A percentile compares a stretch with the other conserved stretches of the same genome.
Conservation (phyloP, 768 basidiomycete species). For the Leccinellum albellum region DNA sequence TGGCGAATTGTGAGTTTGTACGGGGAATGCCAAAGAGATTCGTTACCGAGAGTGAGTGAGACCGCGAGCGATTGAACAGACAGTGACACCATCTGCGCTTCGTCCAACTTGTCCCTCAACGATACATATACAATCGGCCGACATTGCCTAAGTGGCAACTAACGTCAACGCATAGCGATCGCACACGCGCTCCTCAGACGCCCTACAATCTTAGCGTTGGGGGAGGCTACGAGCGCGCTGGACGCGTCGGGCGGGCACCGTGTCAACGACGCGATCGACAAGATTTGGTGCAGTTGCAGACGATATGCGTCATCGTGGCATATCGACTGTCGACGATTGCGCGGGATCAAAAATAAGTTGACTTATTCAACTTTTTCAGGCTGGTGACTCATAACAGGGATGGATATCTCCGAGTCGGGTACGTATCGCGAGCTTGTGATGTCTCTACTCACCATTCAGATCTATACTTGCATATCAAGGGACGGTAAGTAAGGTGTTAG, state of each 20-base stretch:
- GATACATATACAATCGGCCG: slow-evolving; percentile 27
- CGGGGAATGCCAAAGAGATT: slow-evolving; percentile 94
- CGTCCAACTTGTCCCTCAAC: too few relatives aligned
- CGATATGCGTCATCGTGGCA: slow-evolving; percentile 86
- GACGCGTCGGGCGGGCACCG: slow-evolving; percentile 87
- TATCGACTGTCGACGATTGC: slow-evolving; percentile 90
- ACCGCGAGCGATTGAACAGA: neutral
- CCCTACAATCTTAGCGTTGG: slow-evolving; percentile 82
- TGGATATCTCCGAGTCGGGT: slow-evolving; percentile 78
- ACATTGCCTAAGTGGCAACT: slow-evolving; percentile 52
- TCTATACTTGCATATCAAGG: too few relatives aligned
- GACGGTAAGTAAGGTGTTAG: too few relatives aligned
- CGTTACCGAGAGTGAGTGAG: slow-evolving; percentile 79
- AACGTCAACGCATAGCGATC: slow-evolving; percentile 77
- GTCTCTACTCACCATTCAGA: too few relatives aligned
- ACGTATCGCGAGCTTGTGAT: slow-evolving; percentile 75
- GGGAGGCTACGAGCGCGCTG: slow-evolving; percentile 86
- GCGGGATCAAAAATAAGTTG: slow-evolving; percentile 75
- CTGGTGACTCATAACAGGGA: slow-evolving; percentile 21
- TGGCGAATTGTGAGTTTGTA: slow-evolving; percentile 95
- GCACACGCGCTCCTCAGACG: slow-evolving; percentile 86
- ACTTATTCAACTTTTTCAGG: neutral
- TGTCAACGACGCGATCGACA: slow-evolving; percentile 84
- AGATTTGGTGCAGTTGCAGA: slow-evolving; percentile 76
- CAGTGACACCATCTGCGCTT: neutral